Base-by-base conservation (phyloP, 257 asterid species). In the Ophiorrhiza pumila region DNA sequence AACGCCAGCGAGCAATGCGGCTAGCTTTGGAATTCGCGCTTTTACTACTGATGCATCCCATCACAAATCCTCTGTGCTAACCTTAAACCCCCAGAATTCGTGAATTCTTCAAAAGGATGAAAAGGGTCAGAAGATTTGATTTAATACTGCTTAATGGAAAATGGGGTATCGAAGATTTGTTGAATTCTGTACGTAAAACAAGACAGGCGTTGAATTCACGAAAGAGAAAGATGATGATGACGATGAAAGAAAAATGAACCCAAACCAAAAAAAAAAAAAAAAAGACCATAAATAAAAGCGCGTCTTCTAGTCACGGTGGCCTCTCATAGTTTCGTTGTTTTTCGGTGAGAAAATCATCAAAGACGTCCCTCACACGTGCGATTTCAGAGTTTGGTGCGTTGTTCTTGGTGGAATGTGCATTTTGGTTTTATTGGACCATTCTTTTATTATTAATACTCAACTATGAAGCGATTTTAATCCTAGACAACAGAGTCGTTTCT, bases 11-110 rank as follows among this genome's bases (percentile, higher is more conserved):
- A 50, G 88, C 84, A 79, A 79, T 65, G 75, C 97, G 90, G 82
- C 68, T 84, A 9, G 89, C 93, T 68, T 80, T 84, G 52, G 97
- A 90, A 76, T 94, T 96, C 49, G 69, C 83, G 69, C 55, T 68
- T 82, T 91, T 88, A 86, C 98, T 88, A 59, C 80, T 88, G 81
- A 82, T 68, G 75, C 99, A 94, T 61, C 99, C 99, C 97, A 94
- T 93, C 58, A 73, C 71, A 59, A 29, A 41, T 49, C 11, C 52
- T 15, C 15, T 57, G 31, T 20, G 31, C n/a, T n/a, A n/a, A n/a
- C n/a, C n/a, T n/a, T 11, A 34, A 53, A 69, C 20, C 7, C 61
- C 61, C 73, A n/a, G 25, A 69, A 69, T 4, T 35, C 23, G n/a
- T 15, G 10, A 45, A 76, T 65, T 55, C 47, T 58, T 22, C 27